phyloP scores from a whole-genome alignment of 164 flowering plant genomes.

The Macadamia integrifolia region DNA sequence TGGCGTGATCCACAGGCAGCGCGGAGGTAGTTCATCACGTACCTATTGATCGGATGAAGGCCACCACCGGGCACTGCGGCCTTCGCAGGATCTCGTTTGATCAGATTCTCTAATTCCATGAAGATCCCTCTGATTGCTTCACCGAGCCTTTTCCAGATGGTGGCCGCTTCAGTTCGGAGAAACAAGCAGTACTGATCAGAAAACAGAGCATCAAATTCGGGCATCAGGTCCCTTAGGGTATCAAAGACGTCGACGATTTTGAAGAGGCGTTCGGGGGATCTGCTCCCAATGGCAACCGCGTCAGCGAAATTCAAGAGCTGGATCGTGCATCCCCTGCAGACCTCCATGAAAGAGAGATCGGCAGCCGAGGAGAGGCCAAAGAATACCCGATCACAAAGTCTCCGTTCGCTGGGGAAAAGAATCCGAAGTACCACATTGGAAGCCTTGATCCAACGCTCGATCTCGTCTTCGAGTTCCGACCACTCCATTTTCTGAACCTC shows the following conservation, averaged over 20 bases:
- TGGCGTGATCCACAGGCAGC: slow-evolving; percentile 67
- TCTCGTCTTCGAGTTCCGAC: slow-evolving; percentile 59
- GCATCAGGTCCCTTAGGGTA: slow-evolving; percentile 70
- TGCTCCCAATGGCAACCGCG: slow-evolving; percentile 62
- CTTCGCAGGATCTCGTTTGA: slow-evolving; percentile 77
- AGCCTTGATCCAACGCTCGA: slow-evolving; percentile 59
- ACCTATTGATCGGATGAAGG: slow-evolving; percentile 84
- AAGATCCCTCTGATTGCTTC: slow-evolving; percentile 82
- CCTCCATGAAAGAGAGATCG: slow-evolving; percentile 86
- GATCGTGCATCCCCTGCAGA: slow-evolving; percentile 61
- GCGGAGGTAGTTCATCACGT: slow-evolving; percentile 87
- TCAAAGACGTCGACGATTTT: slow-evolving; percentile 76
- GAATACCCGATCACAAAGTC: slow-evolving; percentile 69
- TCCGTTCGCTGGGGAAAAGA: slow-evolving; percentile 80
- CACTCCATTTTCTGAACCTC: slow-evolving; percentile 56
- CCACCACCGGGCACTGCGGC: slow-evolving; percentile 80
- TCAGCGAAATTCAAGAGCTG: slow-evolving; percentile 82
- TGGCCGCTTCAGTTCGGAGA: slow-evolving; percentile 60
- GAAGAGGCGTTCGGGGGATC: slow-evolving; percentile 80
- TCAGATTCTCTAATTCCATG: slow-evolving; percentile 83
- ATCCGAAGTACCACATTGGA: slow-evolving; percentile 42
- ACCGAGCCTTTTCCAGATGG: slow-evolving; percentile 72
- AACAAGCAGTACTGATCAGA: slow-evolving; percentile 56
- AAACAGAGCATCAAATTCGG: slow-evolving; percentile 67
- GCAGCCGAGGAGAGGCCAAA: slow-evolving; percentile 49